Percentiles rank a stretch among this genome's conserved stretches.
Conservation (phyloP, 441 rosid species). For the Francoa sonchifolia region DNA sequence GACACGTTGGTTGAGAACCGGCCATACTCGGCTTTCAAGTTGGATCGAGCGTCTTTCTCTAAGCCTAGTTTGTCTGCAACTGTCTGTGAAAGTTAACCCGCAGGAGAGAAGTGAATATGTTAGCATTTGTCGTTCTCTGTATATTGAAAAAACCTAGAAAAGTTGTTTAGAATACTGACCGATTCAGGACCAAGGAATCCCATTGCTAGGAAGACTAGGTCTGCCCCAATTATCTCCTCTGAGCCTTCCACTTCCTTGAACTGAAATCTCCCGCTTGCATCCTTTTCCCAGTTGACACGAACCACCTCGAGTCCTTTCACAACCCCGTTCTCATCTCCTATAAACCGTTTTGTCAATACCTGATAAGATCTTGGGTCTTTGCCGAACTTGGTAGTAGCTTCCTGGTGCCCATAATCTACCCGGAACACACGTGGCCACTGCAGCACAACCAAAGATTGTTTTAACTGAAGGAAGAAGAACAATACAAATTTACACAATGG, state of each 20-base stretch:
- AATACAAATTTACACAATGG: too few relatives aligned
- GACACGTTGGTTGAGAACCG: slow-evolving; percentile 72
- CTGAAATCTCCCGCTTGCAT: slow-evolving; percentile 71
- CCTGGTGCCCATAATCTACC: slow-evolving; percentile 96
- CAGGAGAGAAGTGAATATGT: neutral
- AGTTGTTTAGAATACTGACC: slow-evolving; percentile 31
- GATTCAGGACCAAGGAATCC: slow-evolving; percentile 98
- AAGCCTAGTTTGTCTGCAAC: slow-evolving; percentile 82
- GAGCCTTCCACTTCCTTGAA: slow-evolving; percentile 84
- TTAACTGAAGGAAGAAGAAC: too few relatives aligned
- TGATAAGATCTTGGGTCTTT: slow-evolving; percentile 91
- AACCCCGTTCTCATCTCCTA: slow-evolving; percentile 80
- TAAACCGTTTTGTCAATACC: slow-evolving; percentile 79
- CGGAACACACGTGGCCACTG: slow-evolving; percentile 99
- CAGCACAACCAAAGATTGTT: too few relatives aligned
- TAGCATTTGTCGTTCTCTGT: neutral
- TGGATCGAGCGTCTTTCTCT: slow-evolving; percentile 76
- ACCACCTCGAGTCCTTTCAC: slow-evolving; percentile 86
- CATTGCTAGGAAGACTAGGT: slow-evolving; percentile 90
- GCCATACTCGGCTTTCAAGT: slow-evolving; percentile 95
- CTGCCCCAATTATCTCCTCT: slow-evolving; percentile 79
- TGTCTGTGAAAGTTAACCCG: slow-evolving; percentile 25
- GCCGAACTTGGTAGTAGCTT: slow-evolving; percentile 82
- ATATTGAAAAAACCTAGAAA: neutral
- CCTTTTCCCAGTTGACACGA: slow-evolving; percentile 81